Percentiles rank a stretch among this genome's conserved stretches.
Conservation (phyloP, 2,329 filamentous ascomycete genomes). For the Arthrinium phaeospermum region DNA sequence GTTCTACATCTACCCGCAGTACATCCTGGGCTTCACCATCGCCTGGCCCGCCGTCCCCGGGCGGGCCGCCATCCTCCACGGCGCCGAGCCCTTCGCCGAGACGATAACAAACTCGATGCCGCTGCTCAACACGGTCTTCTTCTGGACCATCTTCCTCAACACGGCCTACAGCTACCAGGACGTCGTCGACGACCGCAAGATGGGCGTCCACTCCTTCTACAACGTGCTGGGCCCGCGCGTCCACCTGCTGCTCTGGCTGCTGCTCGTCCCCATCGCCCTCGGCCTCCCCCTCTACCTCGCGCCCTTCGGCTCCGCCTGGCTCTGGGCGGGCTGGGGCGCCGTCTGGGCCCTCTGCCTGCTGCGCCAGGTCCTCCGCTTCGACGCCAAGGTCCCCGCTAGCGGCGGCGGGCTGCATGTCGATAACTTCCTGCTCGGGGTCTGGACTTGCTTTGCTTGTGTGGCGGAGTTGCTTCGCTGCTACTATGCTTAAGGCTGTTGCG, state of each 20-base stretch:
- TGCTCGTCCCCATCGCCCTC: background rate
- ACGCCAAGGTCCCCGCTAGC: slow-evolving; percentile 29
- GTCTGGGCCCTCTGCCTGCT: background rate
- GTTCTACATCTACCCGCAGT: slow-evolving; percentile 32
- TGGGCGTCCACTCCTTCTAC: slow-evolving; percentile 31
- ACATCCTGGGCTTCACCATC: slow-evolving; percentile 32
- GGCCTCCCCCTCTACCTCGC: background rate
- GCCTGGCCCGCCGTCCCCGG: slow-evolving; percentile 33
- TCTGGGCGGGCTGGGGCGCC: slow-evolving; percentile 6
- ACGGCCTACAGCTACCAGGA: slow-evolving; percentile 36
- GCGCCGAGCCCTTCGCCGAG: slow-evolving; percentile 28
- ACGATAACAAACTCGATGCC: slow-evolving; percentile 28
- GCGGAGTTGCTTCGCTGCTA: slow-evolving; percentile 29
- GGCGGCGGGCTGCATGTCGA: slow-evolving; percentile 30
- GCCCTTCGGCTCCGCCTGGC: slow-evolving; percentile 5
- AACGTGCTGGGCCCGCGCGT: slow-evolving; percentile 2
- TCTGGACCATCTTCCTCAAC: slow-evolving; percentile 36
- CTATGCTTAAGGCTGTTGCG: background rate
- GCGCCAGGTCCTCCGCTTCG: slow-evolving; percentile 28
- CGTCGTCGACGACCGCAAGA: slow-evolving; percentile 31
- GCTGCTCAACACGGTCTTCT: slow-evolving; percentile 33
- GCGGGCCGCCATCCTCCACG: slow-evolving; percentile 30
- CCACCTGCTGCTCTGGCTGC: slow-evolving; percentile 2
- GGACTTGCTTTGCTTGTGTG: slow-evolving; percentile 28
- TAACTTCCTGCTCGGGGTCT: slow-evolving; percentile 31